Conservation (phyloP, 164 flowering plant species). For the Tetrastigma voinierianum region DNA sequence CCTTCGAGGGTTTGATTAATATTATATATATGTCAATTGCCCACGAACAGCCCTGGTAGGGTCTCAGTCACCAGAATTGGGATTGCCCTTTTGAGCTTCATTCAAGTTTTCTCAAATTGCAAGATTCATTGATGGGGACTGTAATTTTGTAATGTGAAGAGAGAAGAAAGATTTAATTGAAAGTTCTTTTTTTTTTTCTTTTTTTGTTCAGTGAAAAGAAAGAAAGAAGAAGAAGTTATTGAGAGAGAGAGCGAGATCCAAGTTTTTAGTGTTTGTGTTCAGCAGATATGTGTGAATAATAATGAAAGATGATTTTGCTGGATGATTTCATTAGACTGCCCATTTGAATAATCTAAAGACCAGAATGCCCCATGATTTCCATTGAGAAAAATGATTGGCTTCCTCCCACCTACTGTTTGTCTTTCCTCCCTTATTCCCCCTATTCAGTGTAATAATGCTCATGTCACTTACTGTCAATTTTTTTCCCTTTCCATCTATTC, state of each 20-base stretch:
- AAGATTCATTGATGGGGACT: not conserved
- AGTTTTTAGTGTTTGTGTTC: conserved; percentile 11
- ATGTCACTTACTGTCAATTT: not conserved
- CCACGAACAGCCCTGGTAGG: conserved; percentile 9
- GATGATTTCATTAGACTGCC: no score
- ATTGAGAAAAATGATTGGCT: not conserved
- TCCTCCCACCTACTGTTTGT: not conserved
- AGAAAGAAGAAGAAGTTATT: not conserved
- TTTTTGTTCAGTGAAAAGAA: no score
- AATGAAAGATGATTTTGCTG: not conserved
- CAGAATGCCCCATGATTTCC: not conserved
- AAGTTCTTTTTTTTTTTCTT: no score
- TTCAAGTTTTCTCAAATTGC: not conserved
- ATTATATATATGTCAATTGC: conserved; percentile 4
- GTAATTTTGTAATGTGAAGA: not conserved
- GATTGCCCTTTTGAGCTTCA: not conserved
- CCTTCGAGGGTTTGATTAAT: not conserved
- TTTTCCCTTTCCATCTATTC: not conserved
- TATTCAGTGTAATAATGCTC: not conserved
- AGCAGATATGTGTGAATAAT: not conserved
- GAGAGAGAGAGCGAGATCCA: conserved; percentile 15
- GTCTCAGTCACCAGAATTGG: conserved; percentile 2
- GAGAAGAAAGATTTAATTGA: not conserved
- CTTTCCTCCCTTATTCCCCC: not conserved
- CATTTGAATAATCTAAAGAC: not conserved